Evolutionary conservation across 306 rosid species (phyloP).

Genomic region (Myrica gale): DNA sequence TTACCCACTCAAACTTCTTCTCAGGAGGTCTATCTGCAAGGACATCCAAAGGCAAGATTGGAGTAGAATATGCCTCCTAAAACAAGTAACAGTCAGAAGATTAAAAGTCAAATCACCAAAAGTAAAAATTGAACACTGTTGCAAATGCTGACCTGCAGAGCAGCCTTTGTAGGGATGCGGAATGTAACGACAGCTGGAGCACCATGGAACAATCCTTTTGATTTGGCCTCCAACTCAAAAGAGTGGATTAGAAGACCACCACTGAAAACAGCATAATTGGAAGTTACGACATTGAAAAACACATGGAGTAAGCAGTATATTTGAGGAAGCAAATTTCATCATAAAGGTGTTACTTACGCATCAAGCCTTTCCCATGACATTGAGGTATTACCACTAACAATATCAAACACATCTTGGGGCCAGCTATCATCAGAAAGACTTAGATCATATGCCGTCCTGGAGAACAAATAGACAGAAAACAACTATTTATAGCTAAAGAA

Average conservation of each 20-base stretch:
- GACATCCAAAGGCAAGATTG: conserved; percentile 82
- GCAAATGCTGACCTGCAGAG: conserved; percentile 62
- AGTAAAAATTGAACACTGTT: conserved; percentile 7
- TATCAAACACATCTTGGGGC: conserved; percentile 60
- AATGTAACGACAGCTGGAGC: conserved; percentile 82
- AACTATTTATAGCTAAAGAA: conserved; percentile 6
- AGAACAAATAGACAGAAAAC: conserved; percentile 8
- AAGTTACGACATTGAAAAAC: conserved; percentile 13
- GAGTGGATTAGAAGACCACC: conserved; percentile 73
- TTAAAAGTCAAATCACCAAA: conserved; percentile 16
- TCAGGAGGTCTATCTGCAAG: conserved; percentile 87
- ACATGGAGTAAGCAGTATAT: conserved; percentile 11
- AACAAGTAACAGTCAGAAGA: conserved; percentile 16
- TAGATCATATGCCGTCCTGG: conserved; percentile 88
- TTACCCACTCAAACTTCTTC: conserved; percentile 87
- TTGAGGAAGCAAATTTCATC: conserved; percentile 16
- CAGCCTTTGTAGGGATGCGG: conserved; percentile 85
- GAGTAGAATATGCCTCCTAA: conserved; percentile 80
- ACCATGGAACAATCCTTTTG: conserved; percentile 62
- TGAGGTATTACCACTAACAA: conserved; percentile 66
- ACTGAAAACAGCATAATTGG: conserved; percentile 40
- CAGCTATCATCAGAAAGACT: conserved; percentile 78
- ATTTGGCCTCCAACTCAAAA: conserved; percentile 83
- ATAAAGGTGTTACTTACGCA: conserved; percentile 56
- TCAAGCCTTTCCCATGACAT: conserved; percentile 96